A percentile compares a stretch with the other conserved stretches of the same genome.
phyloP scores from a whole-genome alignment of 2,329 filamentous ascomycete genomes.

The Penicillium oxalicum region DNA sequence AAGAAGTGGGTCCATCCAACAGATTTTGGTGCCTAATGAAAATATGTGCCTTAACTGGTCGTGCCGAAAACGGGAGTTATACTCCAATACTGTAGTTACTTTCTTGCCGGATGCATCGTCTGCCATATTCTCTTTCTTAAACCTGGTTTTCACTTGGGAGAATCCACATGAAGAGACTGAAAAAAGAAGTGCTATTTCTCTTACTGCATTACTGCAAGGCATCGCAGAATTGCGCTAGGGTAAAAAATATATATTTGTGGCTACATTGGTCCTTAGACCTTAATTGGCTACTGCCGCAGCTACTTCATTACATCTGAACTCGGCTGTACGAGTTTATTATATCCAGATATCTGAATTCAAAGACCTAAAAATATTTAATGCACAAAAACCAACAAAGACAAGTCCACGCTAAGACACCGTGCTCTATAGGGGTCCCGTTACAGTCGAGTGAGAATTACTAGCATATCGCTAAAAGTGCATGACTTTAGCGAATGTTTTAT shows the following conservation, averaged over 20 bases:
- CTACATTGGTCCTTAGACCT: neutral
- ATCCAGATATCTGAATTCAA: neutral
- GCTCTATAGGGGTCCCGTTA: neutral
- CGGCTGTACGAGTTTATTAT: neutral
- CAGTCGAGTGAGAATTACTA: neutral
- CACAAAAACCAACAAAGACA: neutral
- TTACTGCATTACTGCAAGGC: neutral
- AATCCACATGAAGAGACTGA: too few species aligned
- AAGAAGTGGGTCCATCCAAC: neutral
- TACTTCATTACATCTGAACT: neutral
- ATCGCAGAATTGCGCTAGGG: neutral
- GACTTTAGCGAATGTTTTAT: neutral
- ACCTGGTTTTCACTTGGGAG: too few species aligned
- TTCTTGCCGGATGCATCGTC: too few species aligned
- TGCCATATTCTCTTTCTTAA: too few species aligned
- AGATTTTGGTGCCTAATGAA: slow-evolving; percentile 2
- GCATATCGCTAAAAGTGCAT: slow-evolving; percentile 6
- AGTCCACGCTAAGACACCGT: neutral
- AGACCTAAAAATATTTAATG: neutral
- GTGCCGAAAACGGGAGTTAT: slow-evolving; percentile 3
- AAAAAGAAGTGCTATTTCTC: too few species aligned
- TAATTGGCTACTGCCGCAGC: neutral
- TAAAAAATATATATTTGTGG: neutral
- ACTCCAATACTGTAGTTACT: too few species aligned
- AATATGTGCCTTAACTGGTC: slow-evolving; percentile 1